phyloP scores from a whole-genome alignment of 148 eudicot species.

The Silene latifolia region DNA sequence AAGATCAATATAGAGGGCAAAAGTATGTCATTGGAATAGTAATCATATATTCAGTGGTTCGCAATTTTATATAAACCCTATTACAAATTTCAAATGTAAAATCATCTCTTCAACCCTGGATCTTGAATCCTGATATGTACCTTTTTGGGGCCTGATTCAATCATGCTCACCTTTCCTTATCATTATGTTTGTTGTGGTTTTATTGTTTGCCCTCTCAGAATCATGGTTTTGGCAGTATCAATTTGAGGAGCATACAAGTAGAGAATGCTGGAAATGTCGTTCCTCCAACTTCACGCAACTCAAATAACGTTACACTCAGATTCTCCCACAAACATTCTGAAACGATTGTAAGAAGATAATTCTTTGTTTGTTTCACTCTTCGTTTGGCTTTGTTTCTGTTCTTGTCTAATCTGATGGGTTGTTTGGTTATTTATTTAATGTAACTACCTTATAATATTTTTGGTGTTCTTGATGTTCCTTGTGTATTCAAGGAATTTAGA shows the following conservation, averaged over 20 bases:
- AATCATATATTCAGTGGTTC: neutral
- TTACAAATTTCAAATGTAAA: neutral
- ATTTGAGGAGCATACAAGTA: conserved; percentile 88
- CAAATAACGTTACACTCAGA: conserved; percentile 75
- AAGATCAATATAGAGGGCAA: neutral
- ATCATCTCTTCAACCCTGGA: neutral
- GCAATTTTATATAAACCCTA: neutral
- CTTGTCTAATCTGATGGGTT: neutral
- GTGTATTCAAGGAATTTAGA: neutral
- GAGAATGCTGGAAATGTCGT: conserved; percentile 63
- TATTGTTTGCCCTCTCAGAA: conserved; percentile 58
- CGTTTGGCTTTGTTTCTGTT: neutral
- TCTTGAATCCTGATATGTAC: neutral
- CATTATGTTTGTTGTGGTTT: conserved; percentile 29
- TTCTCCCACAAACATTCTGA: conserved; percentile 45
- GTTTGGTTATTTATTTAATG: neutral
- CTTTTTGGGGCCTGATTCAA: conserved; percentile 24
- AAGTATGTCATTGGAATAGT: neutral
- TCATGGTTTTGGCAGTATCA: conserved; percentile 88
- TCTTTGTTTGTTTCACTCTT: conserved; percentile 1
- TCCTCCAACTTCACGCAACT: conserved; percentile 73
- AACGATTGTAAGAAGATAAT: conserved; percentile 46
- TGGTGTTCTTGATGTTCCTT: neutral
- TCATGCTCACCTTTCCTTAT: conserved; percentile 35
- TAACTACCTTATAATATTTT: neutral